Base-by-base conservation (phyloP, 1,139 yeast genomes). In the Nakaseomyces nivariensis region DNA sequence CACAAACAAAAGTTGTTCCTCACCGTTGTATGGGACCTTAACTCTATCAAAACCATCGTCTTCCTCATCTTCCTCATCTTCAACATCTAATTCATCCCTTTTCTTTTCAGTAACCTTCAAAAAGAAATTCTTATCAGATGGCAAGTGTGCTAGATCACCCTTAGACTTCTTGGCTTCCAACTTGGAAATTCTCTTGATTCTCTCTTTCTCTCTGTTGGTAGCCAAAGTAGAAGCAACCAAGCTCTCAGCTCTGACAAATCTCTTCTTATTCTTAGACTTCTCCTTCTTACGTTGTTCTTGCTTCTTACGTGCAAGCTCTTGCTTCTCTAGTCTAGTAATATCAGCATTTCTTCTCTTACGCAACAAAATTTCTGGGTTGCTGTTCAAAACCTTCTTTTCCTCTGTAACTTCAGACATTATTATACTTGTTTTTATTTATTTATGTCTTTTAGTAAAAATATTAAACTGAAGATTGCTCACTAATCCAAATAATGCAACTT, bases 261-360 rank as follows among this genome's bases (percentile, higher is more conserved):
- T 81, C 46, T 70, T 64, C 62, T 72, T 71, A 51, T 69, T 69
- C 49, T 68, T 68, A 49, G 67, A 70, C 57, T 70, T 71, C 58
- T 71, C 73, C 57, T 71, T 72, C 48, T 66, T 65, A 52, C 66
- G 67, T 42, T 76, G 70, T 72, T 79, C 64, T 62, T 70, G 68
- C 77, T 66, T 67, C 52, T 63, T 56, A 51, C 67, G 67, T 10
- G 71, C 69, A 34, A 62, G 58, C 50, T 68, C 83, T 62, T 80
- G 86, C 62, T 79, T 81, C 61, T 79, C 82, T 52, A 83, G 62
- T 64, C 89, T 77, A 59, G 81, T 73, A 66, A 84, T 73, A 63
- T 85, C 90, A 54, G 82, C 84, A 63, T 83, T 79, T 71, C 84
- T 85, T 69, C 94, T 79, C 72, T 84, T 85, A 62, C 82, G 80